phyloP scores from a whole-genome alignment of 352 stramenopile species.

The Globisporangium viniferum region DNA sequence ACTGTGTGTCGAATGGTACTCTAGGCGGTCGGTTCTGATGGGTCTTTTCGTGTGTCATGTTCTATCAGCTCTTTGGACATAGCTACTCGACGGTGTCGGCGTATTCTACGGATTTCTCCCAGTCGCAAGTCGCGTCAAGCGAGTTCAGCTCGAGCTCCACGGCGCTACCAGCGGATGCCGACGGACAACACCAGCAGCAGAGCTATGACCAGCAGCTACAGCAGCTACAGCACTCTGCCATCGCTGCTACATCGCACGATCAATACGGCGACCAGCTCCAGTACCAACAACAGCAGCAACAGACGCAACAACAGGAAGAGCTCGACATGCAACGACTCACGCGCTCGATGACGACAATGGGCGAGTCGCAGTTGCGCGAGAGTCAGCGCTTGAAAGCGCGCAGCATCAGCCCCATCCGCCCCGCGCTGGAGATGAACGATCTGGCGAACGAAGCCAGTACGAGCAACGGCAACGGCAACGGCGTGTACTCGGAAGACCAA shows the following conservation, averaged over 20 bases:
- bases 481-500: constrained; percentile 10
- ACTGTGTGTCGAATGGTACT: no score
- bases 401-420: constrained; percentile 44
- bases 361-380: constrained; percentile 17
- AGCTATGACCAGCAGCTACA: neutral
- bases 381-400: constrained; percentile 31
- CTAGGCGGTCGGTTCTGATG: no score
- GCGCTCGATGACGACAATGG: constrained; percentile 39
- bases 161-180: neutral
- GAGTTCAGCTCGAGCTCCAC: neutral
- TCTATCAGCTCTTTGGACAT: constrained; percentile 15
- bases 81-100: constrained; percentile 10
- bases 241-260: neutral
- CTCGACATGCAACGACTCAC: constrained; percentile 23
- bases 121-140: constrained; percentile 3
- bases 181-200: neutral
- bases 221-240: neutral
- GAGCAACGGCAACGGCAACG: constrained; percentile 19
- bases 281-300: neutral
- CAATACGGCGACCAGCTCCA: neutral
- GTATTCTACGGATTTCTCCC: constrained; percentile 13
- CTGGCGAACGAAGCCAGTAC: constrained; percentile 8
- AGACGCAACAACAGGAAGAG: neutral
- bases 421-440: constrained; percentile 16
- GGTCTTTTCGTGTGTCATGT: neutral